Evolutionary conservation across 352 stramenopile genomes (phyloP).

Genomic region (Phytophthora capsici): DNA sequence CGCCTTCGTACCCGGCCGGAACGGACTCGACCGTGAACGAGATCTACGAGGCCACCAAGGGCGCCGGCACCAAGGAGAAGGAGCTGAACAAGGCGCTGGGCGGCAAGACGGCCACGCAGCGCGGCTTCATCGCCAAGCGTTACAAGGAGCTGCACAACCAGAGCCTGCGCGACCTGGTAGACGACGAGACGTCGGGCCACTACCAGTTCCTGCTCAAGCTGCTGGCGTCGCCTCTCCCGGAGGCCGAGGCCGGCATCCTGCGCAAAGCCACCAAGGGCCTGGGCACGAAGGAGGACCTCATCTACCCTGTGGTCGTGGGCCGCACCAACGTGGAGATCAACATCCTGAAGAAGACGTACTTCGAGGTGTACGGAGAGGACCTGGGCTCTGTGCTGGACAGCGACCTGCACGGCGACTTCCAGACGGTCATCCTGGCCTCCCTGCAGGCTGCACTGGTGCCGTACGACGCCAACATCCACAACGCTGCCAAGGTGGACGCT

Average conservation of each 20-base stretch:
- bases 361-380: conserved; percentile 67
- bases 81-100: conserved; percentile 66
- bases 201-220: conserved; percentile 73
- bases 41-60: conserved; percentile 71
- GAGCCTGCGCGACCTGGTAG: conserved; percentile 63
- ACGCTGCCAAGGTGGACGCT: conserved; percentile 56
- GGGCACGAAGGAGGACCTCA: conserved; percentile 70
- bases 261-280: conserved; percentile 68
- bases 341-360: conserved; percentile 88
- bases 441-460: conserved; percentile 58
- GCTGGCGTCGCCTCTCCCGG: conserved; percentile 59
- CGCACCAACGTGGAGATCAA: conserved; percentile 76
- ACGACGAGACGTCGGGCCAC: conserved; percentile 65
- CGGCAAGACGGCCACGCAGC: conserved; percentile 63
- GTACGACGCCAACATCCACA: conserved; percentile 77
- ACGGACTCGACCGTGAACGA: conserved; percentile 67
- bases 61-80: conserved; percentile 73
- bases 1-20: conserved; percentile 46
- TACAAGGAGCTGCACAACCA: conserved; percentile 79
- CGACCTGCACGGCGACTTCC: conserved; percentile 78
- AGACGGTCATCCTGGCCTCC: conserved; percentile 75
- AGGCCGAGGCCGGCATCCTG: conserved; percentile 71
- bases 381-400: conserved; percentile 61
- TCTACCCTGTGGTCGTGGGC: conserved; percentile 69
- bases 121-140: conserved; percentile 67